Conservation (phyloP, 176 grass and related monocot genomes). For the Oryza glaberrima region DNA sequence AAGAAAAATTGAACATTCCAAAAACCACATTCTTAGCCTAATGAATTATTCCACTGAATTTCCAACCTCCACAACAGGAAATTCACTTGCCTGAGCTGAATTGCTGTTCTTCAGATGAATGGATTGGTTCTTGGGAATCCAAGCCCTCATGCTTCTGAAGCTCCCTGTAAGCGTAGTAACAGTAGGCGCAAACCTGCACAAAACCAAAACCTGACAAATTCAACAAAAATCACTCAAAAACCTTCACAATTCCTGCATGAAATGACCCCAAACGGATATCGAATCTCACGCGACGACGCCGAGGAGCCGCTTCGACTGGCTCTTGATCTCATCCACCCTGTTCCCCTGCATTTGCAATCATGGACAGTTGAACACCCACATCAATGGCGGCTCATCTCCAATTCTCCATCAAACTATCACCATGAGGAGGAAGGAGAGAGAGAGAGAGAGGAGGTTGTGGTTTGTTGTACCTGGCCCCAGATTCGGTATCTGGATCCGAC, state of each 20-base stretch:
- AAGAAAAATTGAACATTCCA: conserved; percentile 9
- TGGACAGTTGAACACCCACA: background rate
- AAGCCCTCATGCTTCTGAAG: conserved; percentile 77
- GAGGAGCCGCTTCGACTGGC: conserved; percentile 72
- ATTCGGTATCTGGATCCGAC: conserved; percentile 93
- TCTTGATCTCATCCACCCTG: conserved; percentile 55
- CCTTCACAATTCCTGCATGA: background rate
- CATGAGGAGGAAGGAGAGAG: too few species aligned
- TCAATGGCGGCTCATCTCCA: background rate
- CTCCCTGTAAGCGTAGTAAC: conserved; percentile 77
- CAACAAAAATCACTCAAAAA: background rate
- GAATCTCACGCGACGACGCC: conserved; percentile 69
- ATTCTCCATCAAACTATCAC: background rate
- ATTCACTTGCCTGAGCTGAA: conserved; percentile 50
- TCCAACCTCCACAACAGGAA: too few species aligned
- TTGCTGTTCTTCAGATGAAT: conserved; percentile 65
- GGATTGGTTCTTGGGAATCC: conserved; percentile 78
- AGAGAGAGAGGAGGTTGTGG: background rate
- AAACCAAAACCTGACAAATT: conserved; percentile 15
- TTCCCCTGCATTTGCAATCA: conserved; percentile 53
- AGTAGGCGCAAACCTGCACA: conserved; percentile 72
- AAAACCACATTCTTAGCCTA: background rate
- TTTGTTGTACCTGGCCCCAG: conserved; percentile 61
- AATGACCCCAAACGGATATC: background rate
- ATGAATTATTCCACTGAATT: background rate